Base-by-base conservation (phyloP, 108 stramenopile species). In the Thalassiosira profunda region DNA sequence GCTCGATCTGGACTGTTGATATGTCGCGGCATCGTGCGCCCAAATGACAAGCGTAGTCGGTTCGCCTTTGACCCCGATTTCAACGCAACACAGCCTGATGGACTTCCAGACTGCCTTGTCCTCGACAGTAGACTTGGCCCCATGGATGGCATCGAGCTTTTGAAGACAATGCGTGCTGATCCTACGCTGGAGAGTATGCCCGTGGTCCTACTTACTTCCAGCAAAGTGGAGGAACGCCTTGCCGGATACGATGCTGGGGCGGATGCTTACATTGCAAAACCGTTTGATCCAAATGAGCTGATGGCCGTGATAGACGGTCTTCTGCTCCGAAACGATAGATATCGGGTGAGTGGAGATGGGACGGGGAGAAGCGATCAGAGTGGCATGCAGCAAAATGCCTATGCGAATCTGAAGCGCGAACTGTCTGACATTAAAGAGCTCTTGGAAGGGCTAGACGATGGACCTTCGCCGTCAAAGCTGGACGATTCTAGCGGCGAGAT, bases 241-340 rank as follows among this genome's bases (percentile, higher is more conserved):
- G 63, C 59, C 23, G 95, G 91, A 37, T 96, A 84, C 67, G 70
- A 88, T 37, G 83, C 81, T 26, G 95, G 91, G 14, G 89, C 91
- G 8, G 91, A 93, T 85, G 92, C 86, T 11, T 96, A 92, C 54
- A 40, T 96, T 24, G 76, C 88, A 24, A 96, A 94, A 69, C 95
- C 95, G 23, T 92, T 96, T 60, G 83, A 93, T 63, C 89, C 89
- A 28, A 88, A 91, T 21, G 95, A 96, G 58, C 63, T 96, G 26
- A 31, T 94, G 8, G 80, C 81, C 8, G 82, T 96, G 23, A 47
- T 94, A 18, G 88, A 96, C 61, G 36, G 35, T 63, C 54, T 80
- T 88, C 1, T 60, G 36, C n/a, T n/a, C n/a, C n/a, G n/a, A n/a
- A n/a, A 56, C 58, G 82, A 57, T 68, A 68, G 29, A 60, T 65